These are phyloP conservation scores for Calcarisporium arbuscula DNA, from an alignment of 2,329 filamentous ascomycete species.

Conservation along the genomic window DNA sequence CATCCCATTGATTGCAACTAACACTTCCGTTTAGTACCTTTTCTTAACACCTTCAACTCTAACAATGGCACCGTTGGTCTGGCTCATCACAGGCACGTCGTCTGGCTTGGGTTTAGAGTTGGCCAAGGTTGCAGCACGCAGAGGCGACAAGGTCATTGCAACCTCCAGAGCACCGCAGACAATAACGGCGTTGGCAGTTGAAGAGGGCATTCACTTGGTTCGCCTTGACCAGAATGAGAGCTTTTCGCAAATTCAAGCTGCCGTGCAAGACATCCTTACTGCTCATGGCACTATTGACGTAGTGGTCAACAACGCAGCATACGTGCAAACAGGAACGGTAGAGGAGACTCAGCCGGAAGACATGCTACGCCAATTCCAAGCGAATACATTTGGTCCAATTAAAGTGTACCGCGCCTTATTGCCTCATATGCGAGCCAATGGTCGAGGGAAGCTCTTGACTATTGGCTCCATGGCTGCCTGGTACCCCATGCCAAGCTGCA, in stretches of 20 bases:
- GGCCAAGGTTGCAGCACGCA: constrained; percentile 3
- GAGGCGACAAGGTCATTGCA: constrained; percentile 6
- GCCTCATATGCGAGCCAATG: constrained; percentile 4
- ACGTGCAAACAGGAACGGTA: constrained; percentile 5
- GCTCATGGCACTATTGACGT: constrained; percentile 3
- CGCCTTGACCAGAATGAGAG: constrained; percentile 7
- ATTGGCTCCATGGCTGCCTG: constrained; percentile 8
- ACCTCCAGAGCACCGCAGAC: constrained; percentile 2
- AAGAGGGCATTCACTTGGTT: constrained; percentile 1
- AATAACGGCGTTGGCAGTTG: not conserved
- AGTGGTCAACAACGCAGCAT: constrained; percentile 6
- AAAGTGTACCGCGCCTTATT: constrained; percentile 7
- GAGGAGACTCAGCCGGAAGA: constrained; percentile 6
- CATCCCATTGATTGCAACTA: too few relatives aligned
- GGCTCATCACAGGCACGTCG: constrained; percentile 7
- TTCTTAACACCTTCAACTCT: too few relatives aligned
- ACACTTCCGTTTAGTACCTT: too few relatives aligned
- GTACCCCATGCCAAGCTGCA: constrained; percentile 1
- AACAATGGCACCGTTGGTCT: constrained; percentile 5
- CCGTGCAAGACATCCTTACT: constrained; percentile 1
- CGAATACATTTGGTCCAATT: constrained; percentile 5
- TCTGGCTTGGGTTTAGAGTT: constrained; percentile 5
- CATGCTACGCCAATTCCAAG: constrained; percentile 3
- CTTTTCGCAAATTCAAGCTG: constrained; percentile 4
- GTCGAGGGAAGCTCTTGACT: constrained; percentile 3